A percentile compares a stretch with the other conserved stretches of the same genome.
Conservation (phyloP, 2,329 filamentous ascomycete genomes). For the Simplicillium sp. region DNA sequence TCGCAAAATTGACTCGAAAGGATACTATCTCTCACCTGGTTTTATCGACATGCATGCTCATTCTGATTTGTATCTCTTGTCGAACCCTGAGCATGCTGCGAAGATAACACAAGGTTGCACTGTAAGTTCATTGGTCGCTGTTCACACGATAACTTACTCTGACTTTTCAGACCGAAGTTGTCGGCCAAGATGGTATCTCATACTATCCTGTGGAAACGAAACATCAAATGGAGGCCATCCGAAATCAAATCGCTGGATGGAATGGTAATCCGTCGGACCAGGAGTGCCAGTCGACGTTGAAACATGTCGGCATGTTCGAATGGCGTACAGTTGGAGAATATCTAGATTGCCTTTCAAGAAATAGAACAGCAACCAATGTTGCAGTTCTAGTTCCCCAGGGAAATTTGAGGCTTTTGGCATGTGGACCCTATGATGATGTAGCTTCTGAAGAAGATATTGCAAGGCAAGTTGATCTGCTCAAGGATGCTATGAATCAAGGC, state of each 20-base stretch:
- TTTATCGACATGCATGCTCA: constrained; percentile 17
- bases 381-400: constrained; percentile 14
- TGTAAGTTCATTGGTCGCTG: constrained; percentile 6
- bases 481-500: constrained; percentile 12
- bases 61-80: constrained; percentile 14
- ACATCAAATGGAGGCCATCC: constrained; percentile 10
- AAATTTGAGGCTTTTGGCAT: constrained; percentile 13
- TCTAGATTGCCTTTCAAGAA: constrained; percentile 12
- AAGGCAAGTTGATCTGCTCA: constrained; percentile 11
- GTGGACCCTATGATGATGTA: constrained; percentile 12
- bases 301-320: constrained; percentile 10
- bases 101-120: constrained; percentile 16
- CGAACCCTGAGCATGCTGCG: constrained; percentile 12
- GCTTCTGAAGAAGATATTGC: constrained; percentile 10
- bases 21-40: constrained; percentile 11
- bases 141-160: neutral
- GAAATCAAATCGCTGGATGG: constrained; percentile 14
- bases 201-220: constrained; percentile 11
- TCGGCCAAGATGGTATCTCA: constrained; percentile 15
- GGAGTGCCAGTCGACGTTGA: constrained; percentile 10
- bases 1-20: constrained; percentile 10
- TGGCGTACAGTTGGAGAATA: constrained; percentile 14
- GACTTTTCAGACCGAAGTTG: constrained; percentile 11
- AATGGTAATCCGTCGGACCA: constrained; percentile 14
- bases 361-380: constrained; percentile 13